Evolutionary conservation across 2,329 filamentous ascomycete genomes (phyloP).

Genomic region (Leptoxyphium fumago): DNA sequence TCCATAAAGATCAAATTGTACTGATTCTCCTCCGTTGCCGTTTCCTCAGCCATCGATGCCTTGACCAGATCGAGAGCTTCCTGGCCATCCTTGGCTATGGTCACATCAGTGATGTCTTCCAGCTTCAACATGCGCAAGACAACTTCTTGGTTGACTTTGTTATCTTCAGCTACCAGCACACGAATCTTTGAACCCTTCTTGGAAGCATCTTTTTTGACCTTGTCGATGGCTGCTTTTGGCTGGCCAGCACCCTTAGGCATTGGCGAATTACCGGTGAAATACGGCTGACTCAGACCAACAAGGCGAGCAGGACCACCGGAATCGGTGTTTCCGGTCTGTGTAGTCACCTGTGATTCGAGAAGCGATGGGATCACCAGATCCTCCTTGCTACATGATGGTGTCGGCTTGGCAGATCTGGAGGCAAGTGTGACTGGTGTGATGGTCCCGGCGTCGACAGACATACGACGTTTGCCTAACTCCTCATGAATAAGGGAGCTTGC

Average conservation of each 20-base stretch:
- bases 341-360: conserved; percentile 8
- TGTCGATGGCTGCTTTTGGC: conserved; percentile 45
- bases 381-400: not conserved
- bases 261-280: conserved; percentile 44
- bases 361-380: conserved; percentile 10
- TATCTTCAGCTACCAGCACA: conserved; percentile 75
- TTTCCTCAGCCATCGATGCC: conserved; percentile 46
- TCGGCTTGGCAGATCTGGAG: not conserved
- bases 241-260: conserved; percentile 44
- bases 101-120: conserved; percentile 73
- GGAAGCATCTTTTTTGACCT: conserved; percentile 46
- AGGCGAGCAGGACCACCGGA: conserved; percentile 39
- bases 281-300: conserved; percentile 69
- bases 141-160: conserved; percentile 49
- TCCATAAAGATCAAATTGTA: conserved; percentile 96
- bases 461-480: conserved; percentile 9
- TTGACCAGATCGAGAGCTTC: conserved; percentile 81
- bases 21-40: not conserved
- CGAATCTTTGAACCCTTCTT: conserved; percentile 46
- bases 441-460: conserved; percentile 3
- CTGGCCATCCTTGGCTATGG: conserved; percentile 49
- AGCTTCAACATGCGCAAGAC: conserved; percentile 53
- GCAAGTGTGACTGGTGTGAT: not conserved
- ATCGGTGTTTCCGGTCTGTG: conserved; percentile 11
- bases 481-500: conserved; percentile 19